Evolutionary conservation across 768 basidiomycete species (phyloP), one percentile per base, ranked within the genome.

Genomic region (Scleroderma bovista): DNA sequence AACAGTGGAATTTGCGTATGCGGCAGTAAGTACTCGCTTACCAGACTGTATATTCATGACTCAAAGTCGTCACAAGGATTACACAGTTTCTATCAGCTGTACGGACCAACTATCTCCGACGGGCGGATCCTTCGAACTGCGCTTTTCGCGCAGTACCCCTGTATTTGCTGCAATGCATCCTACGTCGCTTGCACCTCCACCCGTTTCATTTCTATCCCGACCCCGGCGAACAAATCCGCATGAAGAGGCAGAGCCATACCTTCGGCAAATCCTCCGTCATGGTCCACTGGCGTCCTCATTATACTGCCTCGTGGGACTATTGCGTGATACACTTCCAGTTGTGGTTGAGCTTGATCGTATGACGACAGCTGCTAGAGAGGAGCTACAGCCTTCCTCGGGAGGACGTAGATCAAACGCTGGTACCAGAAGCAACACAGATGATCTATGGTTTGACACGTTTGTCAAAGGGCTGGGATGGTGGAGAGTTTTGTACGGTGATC

Each of bases 1-100:
- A 59, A 92, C 90, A 0, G 92, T 93, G n/a, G 86, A 93, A 59
- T 87, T 95, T 61, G 81, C 82, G 2, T 94, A 94, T 62, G 78
- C 85, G 10, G 69, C 69, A 46, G 87, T 81, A 62, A 54, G 71
- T 52, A 24, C 51, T 3, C 43, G 15, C 40, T 36, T 34, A 10
- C 46, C 26, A 23, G 12, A 31, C 9, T 10, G 10, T 19, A 19
- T 22, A 38, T 43, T 31, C 32, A 10, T 2, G 16, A 1, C 10
- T 26, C 52, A 19, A 68, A 56, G 29, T 3, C 23, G 13, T 6
- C 12, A 29, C 29, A 48, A 88, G 86, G 82, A 84, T 60, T 90
- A 87, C 62, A 78, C 84, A 0, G 83, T 91, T 37, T 79, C 84
- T 11, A 88, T 91, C 26, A 82, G 82, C 17, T 90, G 87, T 64